Base-by-base conservation (phyloP, 129 eudicot species). In the Flaveria robusta region DNA sequence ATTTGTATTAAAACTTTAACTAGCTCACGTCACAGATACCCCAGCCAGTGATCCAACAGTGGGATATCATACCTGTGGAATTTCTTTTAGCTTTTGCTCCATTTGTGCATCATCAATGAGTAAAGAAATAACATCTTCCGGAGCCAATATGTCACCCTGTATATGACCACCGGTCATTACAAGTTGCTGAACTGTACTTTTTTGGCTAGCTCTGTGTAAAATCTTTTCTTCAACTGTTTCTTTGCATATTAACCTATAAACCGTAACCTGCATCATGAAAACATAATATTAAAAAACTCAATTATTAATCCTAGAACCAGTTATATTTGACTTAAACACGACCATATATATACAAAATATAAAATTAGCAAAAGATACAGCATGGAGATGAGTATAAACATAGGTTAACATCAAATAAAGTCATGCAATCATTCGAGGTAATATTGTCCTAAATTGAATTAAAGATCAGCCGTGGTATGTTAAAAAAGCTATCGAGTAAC, bases 151-250 rank as follows among this genome's bases (percentile, higher is more conserved):
- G 83, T 94, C 99, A 56, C 99, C 99, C 82, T 94, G 99, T 60
- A 94, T 93, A 83, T 94, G 99, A 56, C 99, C 99, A 37, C 99
- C 99, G 5, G 99, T 94, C 99, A 94, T 94, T 16, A 94, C 99
- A 70, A 94, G 93, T 81, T 94, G 97, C 82, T 94, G 99, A 42
- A 94, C 99, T 0, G 99, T 94, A 82, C 69, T 94, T 74, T 94
- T 94, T 78, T 94, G 99, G 76, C 93, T 94, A 24, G 99, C 99
- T 86, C 99, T 89, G 72, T 88, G 96, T 71, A 94, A 68, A 72
- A 94, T 94, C 86, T 94, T 94, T 73, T 94, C 99, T 76, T 94
- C 99, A 23, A 94, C 97, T 0, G 99, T 94, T 69, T 94, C 99
- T 87, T 94, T 94, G 82, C 97, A 94, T 16, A 94, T 91, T 73